A percentile compares a stretch with the other conserved stretches of the same genome.
phyloP scores from a whole-genome alignment of 2,329 filamentous ascomycete genomes.

The Trichoderma lentiforme region DNA sequence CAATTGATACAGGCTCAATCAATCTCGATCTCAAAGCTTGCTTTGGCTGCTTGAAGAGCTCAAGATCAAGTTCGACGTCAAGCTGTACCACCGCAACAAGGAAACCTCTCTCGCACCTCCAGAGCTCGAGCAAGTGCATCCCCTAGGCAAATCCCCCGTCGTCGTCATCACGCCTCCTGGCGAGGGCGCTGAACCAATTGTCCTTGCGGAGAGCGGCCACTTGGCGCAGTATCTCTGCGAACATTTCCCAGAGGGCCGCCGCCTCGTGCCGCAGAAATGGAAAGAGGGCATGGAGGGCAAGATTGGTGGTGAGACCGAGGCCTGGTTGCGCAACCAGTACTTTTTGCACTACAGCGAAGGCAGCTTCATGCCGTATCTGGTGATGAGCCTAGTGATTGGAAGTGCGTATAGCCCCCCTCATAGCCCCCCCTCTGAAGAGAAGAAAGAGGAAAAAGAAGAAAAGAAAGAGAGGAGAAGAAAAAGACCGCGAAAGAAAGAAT shows the following conservation, averaged over 20 bases:
- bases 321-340: slow-evolving; percentile 60
- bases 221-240: slow-evolving; percentile 82
- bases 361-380: slow-evolving; percentile 69
- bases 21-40: slow-evolving; percentile 78
- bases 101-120: slow-evolving; percentile 66
- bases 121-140: slow-evolving; percentile 74
- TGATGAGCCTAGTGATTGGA: slow-evolving; percentile 60
- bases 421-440: neutral
- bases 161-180: slow-evolving; percentile 58
- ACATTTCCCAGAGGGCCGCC: slow-evolving; percentile 46
- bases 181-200: slow-evolving; percentile 42
- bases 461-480: too few relatives aligned
- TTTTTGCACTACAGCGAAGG: slow-evolving; percentile 85
- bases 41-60: slow-evolving; percentile 86
- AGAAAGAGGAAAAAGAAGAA: neutral
- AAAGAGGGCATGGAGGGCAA: slow-evolving; percentile 56
- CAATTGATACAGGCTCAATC: slow-evolving; percentile 62
- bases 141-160: slow-evolving; percentile 82
- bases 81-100: slow-evolving; percentile 68
- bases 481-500: neutral
- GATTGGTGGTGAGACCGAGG: slow-evolving; percentile 58
- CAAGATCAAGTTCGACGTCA: slow-evolving; percentile 72
- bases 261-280: slow-evolving; percentile 52
- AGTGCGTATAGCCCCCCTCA: slow-evolving; percentile 36
- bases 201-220: slow-evolving; percentile 77